Conservation (phyloP, 352 stramenopile species). For the Globisporangium splendens region DNA sequence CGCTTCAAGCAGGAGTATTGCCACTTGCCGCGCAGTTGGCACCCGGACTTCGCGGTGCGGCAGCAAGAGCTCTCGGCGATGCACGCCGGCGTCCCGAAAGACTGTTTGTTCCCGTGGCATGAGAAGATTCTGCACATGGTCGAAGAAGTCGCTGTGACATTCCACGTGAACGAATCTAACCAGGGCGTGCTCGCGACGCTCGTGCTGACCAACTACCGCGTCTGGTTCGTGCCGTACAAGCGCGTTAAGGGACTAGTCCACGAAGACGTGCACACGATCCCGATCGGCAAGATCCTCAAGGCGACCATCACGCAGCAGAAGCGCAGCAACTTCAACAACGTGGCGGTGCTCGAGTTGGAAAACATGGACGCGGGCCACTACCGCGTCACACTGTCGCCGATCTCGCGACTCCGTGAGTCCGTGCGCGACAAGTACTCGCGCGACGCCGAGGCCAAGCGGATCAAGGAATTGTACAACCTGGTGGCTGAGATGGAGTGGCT, state of each 20-base stretch:
- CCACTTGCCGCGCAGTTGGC: slow-evolving; percentile 74
- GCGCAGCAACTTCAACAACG: slow-evolving; percentile 73
- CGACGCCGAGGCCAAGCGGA: slow-evolving; percentile 75
- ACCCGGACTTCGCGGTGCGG: slow-evolving; percentile 61
- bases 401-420: slow-evolving; percentile 63
- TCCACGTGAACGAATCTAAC: slow-evolving; percentile 85
- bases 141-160: slow-evolving; percentile 83
- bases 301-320: slow-evolving; percentile 77
- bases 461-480: slow-evolving; percentile 77
- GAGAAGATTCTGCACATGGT: slow-evolving; percentile 84
- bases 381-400: slow-evolving; percentile 79
- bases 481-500: slow-evolving; percentile 83
- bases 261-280: slow-evolving; percentile 82
- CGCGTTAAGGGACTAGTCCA: slow-evolving; percentile 69
- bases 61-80: slow-evolving; percentile 66
- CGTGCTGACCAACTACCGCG: slow-evolving; percentile 78
- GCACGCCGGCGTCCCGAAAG: slow-evolving; percentile 60
- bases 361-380: slow-evolving; percentile 87
- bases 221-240: slow-evolving; percentile 84
- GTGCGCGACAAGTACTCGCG: slow-evolving; percentile 56
- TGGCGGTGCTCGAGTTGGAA: slow-evolving; percentile 73
- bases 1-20: slow-evolving; percentile 74
- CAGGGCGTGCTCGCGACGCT: slow-evolving; percentile 78
- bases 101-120: slow-evolving; percentile 79
- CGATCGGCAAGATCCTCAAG: slow-evolving; percentile 75